Evolutionary conservation across 805 yeast species (phyloP), one percentile per base, ranked within the genome.

Genomic region (Kazachstania africana): DNA sequence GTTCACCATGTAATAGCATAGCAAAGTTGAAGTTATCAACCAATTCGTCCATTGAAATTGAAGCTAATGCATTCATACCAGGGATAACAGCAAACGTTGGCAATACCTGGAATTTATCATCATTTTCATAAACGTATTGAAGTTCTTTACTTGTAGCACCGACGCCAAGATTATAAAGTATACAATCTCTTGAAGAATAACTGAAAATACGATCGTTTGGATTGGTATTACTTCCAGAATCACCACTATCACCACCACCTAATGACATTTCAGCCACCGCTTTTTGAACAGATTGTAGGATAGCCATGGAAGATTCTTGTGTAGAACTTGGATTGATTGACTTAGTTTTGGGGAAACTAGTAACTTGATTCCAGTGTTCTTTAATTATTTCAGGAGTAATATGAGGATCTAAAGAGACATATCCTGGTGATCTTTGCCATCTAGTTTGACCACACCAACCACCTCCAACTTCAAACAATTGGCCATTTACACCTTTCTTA

Each of bases 401-500:
- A 12, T 47, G 39, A 27, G 46, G 45, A 16, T 43, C 47, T 38
- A 68, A 71, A 23, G 72, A 68, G 12, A 80, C 80, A 27, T 70
- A 78, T 44, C 98, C 97, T 40, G 76, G 75, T 33, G 94, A 78
- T 55, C 95, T 74, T 63, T 88, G 94, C 88, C 91, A 87, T 65
- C 96, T 73, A 25, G 95, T 87, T 58, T 74, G 73, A 48, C 94
- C 96, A 45, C 82, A 66, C 95, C 96, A 88, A 26, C 95, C 97
- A 36, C 91, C 95, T 44, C 97, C 98, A 44, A 76, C 78, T 66
- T 88, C 98, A 55, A 77, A 88, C 39, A 80, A 60, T 55, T 78
- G 78, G 35, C 96, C 97, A 28, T 77, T 72, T 20, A 72, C 71
- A 27, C 68, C 66, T 14, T 34, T 37, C 8, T 42, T 45, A n/a